Conservation (phyloP, 2,329 filamentous ascomycete species). For the Talaromyces sp. region DNA sequence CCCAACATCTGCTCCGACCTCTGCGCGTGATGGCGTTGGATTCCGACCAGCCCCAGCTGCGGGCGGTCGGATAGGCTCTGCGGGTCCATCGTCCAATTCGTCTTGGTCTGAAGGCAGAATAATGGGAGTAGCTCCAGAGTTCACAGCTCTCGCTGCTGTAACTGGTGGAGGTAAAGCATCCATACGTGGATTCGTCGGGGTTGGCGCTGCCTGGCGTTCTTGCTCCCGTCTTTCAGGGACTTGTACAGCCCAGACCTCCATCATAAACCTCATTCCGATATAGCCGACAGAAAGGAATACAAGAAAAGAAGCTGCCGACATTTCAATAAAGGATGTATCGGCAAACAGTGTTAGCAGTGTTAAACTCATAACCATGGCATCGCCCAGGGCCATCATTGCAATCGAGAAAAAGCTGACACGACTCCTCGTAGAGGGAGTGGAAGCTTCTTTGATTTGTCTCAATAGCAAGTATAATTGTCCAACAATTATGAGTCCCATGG, state of each 20-base stretch:
- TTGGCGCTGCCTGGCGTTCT: slow-evolving; percentile 21
- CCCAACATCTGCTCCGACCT: slow-evolving; percentile 46
- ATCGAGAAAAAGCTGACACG: slow-evolving; percentile 61
- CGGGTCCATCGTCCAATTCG: slow-evolving; percentile 32
- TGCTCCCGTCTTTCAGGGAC: slow-evolving; percentile 37
- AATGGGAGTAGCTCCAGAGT: slow-evolving; percentile 49
- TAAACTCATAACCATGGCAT: slow-evolving; percentile 54
- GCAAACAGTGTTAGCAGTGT: slow-evolving; percentile 52
- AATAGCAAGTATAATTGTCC: slow-evolving; percentile 54
- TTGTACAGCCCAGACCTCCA: slow-evolving; percentile 63
- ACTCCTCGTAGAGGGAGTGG: slow-evolving; percentile 59
- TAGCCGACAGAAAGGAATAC: slow-evolving; percentile 57
- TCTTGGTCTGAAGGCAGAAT: slow-evolving; percentile 58
- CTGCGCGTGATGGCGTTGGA: slow-evolving; percentile 27
- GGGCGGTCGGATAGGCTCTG: slow-evolving; percentile 23
- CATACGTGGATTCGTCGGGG: slow-evolving; percentile 24
- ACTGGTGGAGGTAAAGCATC: slow-evolving; percentile 46
- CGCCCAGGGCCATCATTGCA: slow-evolving; percentile 56
- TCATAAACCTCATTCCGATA: slow-evolving; percentile 60
- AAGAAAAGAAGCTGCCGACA: slow-evolving; percentile 54
- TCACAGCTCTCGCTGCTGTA: slow-evolving; percentile 39
- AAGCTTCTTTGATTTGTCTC: slow-evolving; percentile 59
- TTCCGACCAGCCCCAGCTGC: neutral
- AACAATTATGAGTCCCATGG: slow-evolving; percentile 46
- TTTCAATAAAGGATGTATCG: slow-evolving; percentile 49